A percentile compares a stretch with the other conserved stretches of the same genome.
Conservation (phyloP, 176 grass and related monocot species). For the Zoysia pacifica region DNA sequence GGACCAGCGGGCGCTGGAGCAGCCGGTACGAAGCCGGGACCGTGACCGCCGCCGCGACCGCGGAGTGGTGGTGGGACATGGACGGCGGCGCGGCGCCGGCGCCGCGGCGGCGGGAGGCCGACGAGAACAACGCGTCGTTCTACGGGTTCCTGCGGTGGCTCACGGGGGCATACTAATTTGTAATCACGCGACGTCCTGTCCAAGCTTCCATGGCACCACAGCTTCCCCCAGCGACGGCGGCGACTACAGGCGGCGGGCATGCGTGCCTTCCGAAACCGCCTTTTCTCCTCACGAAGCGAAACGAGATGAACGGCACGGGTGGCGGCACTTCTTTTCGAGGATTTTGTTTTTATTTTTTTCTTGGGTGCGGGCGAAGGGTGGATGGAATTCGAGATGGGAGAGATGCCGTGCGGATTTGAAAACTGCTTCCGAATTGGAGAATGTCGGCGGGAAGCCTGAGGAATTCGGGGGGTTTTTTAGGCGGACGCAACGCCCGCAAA, state of each 20-base stretch:
- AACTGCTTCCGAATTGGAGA: slow-evolving; percentile 54
- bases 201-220: not conserved
- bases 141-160: slow-evolving; percentile 73
- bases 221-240: not conserved
- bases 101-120: slow-evolving; percentile 44
- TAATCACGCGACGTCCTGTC: not conserved
- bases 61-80: slow-evolving; percentile 78
- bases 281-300: slow-evolving; percentile 23
- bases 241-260: not conserved
- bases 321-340: slow-evolving; percentile 12
- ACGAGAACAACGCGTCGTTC: slow-evolving; percentile 48
- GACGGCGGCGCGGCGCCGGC: slow-evolving; percentile 48
- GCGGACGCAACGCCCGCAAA: no score
- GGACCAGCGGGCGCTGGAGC: slow-evolving; percentile 74
- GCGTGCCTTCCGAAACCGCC: slow-evolving; percentile 11
- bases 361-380: not conserved
- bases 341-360: not conserved
- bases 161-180: slow-evolving; percentile 56
- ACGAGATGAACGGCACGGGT: not conserved
- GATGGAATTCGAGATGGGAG: slow-evolving; percentile 29
- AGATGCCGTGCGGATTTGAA: slow-evolving; percentile 40
- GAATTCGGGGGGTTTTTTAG: not conserved
- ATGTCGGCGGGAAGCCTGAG: slow-evolving; percentile 62
- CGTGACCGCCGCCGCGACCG: slow-evolving; percentile 33
- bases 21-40: slow-evolving; percentile 56